phyloP scores from a whole-genome alignment of 2,329 filamentous ascomycete genomes.

The Nigrospora oryzae region DNA sequence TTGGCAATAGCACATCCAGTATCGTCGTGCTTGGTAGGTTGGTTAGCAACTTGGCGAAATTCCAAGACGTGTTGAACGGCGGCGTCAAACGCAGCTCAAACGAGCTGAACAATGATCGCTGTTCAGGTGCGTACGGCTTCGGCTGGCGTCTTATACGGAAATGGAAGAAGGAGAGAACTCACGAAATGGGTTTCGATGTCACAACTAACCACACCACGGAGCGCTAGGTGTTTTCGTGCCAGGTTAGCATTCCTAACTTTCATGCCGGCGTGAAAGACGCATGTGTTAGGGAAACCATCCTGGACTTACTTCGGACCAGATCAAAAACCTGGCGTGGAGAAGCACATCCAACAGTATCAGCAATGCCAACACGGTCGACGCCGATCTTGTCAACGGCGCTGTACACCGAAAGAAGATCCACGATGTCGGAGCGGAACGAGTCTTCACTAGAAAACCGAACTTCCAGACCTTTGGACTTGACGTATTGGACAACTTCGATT shows the following conservation, averaged over 20 bases:
- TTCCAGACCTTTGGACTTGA: conserved; percentile 76
- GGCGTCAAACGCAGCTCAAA: too few relatives aligned
- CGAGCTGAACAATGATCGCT: too few relatives aligned
- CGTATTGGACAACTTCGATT: conserved; percentile 78
- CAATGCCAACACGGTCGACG: conserved; percentile 81
- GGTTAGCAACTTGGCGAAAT: neutral
- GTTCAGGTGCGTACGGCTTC: too few relatives aligned
- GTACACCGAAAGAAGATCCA: conserved; percentile 78
- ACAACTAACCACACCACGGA: conserved; percentile 47
- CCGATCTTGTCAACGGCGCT: conserved; percentile 79
- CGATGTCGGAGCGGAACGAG: conserved; percentile 78
- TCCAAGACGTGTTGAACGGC: too few relatives aligned
- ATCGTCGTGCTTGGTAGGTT: conserved; percentile 61
- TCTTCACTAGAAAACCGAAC: conserved; percentile 78
- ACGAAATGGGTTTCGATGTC: conserved; percentile 68
- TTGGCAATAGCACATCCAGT: conserved; percentile 88
- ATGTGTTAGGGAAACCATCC: neutral
- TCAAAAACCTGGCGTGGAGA: conserved; percentile 84
- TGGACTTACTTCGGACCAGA: conserved; percentile 47
- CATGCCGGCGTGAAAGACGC: neutral
- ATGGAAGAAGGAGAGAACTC: neutral
- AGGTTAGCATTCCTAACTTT: neutral
- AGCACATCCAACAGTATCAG: conserved; percentile 82
- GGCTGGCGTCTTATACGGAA: too few relatives aligned
- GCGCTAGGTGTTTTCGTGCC: neutral